Percentiles rank a stretch among this genome's conserved stretches.
These are phyloP conservation scores for Tetraselmis striata DNA, from an alignment of 139 green algal genomes.

Conservation along the genomic window DNA sequence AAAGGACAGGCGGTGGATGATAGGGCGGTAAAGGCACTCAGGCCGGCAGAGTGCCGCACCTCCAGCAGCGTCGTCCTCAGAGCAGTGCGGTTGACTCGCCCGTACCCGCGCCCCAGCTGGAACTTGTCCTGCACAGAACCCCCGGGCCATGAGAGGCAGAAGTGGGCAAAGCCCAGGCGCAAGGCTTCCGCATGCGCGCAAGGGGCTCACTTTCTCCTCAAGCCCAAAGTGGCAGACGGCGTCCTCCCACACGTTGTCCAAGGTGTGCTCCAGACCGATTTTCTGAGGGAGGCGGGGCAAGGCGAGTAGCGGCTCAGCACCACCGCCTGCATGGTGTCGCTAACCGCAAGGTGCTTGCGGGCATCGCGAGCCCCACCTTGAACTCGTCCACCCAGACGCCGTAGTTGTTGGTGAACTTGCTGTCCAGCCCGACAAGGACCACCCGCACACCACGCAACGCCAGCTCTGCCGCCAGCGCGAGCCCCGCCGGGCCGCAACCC, in stretches of 20 bases:
- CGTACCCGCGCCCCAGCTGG: constrained; percentile 24
- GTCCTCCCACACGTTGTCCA: constrained; percentile 53
- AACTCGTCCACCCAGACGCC: constrained; percentile 86
- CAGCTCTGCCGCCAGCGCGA: constrained; percentile 79
- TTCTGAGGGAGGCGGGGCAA: too few species aligned
- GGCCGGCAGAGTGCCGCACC: too few species aligned
- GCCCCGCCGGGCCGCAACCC: constrained; percentile 84
- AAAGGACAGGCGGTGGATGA: too few species aligned
- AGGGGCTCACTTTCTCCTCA: constrained; percentile 28
- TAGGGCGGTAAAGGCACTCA: too few species aligned
- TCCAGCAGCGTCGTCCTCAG: constrained; percentile 25
- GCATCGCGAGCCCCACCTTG: too few species aligned
- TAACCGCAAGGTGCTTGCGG: too few species aligned
- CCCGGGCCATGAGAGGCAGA: too few species aligned
- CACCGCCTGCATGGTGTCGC: too few species aligned
- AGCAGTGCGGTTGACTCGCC: constrained; percentile 13
- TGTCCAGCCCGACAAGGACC: constrained; percentile 61
- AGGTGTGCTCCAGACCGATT: constrained; percentile 54
- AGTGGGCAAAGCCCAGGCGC: too few species aligned
- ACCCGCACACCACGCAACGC: constrained; percentile 67
- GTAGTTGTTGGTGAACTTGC: constrained; percentile 90
- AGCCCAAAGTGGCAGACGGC: constrained; percentile 68
- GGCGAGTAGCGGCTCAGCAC: too few species aligned
- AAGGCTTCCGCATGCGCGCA: not conserved
- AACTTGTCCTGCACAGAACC: constrained; percentile 9